A percentile compares a stretch with the other conserved stretches of the same genome.
Evolutionary conservation across 768 basidiomycete genomes (phyloP).

Genomic region (Lentinula edodes): DNA sequence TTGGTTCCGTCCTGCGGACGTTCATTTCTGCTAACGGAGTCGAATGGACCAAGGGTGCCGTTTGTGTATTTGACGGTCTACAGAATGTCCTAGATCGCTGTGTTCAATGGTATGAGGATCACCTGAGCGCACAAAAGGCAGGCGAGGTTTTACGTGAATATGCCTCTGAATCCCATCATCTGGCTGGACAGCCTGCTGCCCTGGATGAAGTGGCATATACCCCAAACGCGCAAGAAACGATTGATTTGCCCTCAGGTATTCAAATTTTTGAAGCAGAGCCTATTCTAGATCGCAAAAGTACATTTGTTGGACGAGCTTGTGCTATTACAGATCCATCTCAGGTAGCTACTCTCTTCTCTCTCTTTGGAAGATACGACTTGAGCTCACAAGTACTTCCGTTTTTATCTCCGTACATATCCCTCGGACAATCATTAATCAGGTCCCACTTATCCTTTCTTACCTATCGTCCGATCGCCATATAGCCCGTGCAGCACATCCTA

Average conservation of each 20-base stretch:
- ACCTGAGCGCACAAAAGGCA: constrained; percentile 47
- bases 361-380: background rate
- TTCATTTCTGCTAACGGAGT: constrained; percentile 74
- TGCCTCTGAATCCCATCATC: constrained; percentile 2
- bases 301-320: constrained; percentile 84
- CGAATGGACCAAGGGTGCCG: constrained; percentile 68
- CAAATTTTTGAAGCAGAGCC: constrained; percentile 69
- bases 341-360: constrained; percentile 29
- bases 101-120: constrained; percentile 67
- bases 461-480: constrained; percentile 70
- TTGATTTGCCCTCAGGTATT: constrained; percentile 52
- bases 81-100: constrained; percentile 69
- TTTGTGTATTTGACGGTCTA: constrained; percentile 86
- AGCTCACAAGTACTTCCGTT: background rate
- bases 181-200: constrained; percentile 11
- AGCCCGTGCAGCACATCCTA: constrained; percentile 70
- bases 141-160: constrained; percentile 56
- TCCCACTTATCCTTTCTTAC: constrained; percentile 59
- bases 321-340: constrained; percentile 71
- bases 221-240: constrained; percentile 5
- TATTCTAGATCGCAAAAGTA: constrained; percentile 80
- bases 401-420: background rate
- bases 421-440: constrained; percentile 31
- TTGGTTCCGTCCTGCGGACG: constrained; percentile 72
- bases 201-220: background rate